Evolutionary conservation across 176 grass and related monocot species (phyloP).

Genomic region (Triticum urartu): DNA sequence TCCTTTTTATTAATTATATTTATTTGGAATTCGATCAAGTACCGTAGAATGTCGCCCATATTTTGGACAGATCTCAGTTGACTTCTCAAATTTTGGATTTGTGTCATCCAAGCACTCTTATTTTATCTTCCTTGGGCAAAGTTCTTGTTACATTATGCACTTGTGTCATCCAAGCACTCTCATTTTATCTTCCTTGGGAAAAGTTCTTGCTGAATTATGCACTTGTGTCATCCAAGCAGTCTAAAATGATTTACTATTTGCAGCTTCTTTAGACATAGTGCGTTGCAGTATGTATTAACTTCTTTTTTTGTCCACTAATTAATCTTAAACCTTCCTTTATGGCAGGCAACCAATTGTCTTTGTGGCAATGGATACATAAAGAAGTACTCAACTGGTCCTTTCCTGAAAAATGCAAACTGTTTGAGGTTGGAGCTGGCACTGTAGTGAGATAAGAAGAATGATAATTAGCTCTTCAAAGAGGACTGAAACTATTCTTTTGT

Average conservation of each 20-base stretch:
- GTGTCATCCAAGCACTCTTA: background rate
- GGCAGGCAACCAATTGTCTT: slow-evolving; percentile 84
- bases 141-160: slow-evolving; percentile 11
- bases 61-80: background rate
- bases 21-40: background rate
- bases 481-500: slow-evolving; percentile 36
- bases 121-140: background rate
- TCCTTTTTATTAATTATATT: background rate
- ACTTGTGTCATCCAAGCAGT: background rate
- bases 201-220: slow-evolving; percentile 3
- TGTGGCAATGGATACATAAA: slow-evolving; percentile 82
- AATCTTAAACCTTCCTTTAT: slow-evolving; percentile 24
- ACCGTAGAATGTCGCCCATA: background rate
- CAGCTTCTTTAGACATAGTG: background rate
- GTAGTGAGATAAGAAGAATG: slow-evolving; percentile 77
- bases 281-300: background rate
- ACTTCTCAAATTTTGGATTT: background rate
- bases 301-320: slow-evolving; percentile 7
- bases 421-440: slow-evolving; percentile 96
- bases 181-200: background rate
- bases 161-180: background rate
- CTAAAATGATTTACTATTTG: background rate
- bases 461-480: slow-evolving; percentile 96
- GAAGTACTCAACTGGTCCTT: slow-evolving; percentile 58
- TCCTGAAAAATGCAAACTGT: slow-evolving; percentile 96